These are phyloP conservation scores for Solanum tarapatanum DNA, from an alignment of 257 asterid species.

Conservation along the genomic window DNA sequence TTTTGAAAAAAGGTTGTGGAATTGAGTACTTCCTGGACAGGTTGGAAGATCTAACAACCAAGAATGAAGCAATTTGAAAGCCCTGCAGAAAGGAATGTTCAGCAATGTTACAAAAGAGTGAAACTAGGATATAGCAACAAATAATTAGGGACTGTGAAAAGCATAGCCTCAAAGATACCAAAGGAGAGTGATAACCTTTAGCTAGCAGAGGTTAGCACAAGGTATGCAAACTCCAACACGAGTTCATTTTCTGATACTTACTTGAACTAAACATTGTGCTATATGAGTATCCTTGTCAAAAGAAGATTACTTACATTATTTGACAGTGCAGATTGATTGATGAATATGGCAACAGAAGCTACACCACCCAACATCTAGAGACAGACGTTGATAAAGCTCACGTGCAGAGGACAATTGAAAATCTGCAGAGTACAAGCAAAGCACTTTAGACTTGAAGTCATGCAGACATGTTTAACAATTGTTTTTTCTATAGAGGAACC, in stretches of 20 bases:
- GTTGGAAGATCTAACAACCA: slow-evolving; percentile 16
- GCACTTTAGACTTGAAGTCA: neutral
- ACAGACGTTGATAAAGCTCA: neutral
- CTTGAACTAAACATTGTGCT: neutral
- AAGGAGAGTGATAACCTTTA: neutral
- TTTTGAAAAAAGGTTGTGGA: slow-evolving; percentile 13
- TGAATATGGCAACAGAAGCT: neutral
- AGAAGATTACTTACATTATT: neutral
- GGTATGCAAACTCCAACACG: neutral
- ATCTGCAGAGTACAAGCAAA: neutral
- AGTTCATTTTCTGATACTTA: neutral
- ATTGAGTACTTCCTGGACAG: slow-evolving; percentile 17
- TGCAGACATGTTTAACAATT: neutral
- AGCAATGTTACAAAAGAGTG: neutral
- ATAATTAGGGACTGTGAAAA: neutral
- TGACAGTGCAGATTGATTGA: neutral
- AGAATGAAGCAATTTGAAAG: slow-evolving; percentile 12
- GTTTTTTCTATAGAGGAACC: neutral
- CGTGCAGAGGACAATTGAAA: neutral
- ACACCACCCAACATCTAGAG: neutral
- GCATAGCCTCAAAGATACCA: neutral
- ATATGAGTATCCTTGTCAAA: neutral
- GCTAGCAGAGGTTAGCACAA: neutral
- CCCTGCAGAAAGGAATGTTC: slow-evolving; percentile 23
- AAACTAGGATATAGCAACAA: neutral